Evolutionary conservation across 2,329 filamentous ascomycete species (phyloP).

Genomic region (Tolypocladium paradoxum): DNA sequence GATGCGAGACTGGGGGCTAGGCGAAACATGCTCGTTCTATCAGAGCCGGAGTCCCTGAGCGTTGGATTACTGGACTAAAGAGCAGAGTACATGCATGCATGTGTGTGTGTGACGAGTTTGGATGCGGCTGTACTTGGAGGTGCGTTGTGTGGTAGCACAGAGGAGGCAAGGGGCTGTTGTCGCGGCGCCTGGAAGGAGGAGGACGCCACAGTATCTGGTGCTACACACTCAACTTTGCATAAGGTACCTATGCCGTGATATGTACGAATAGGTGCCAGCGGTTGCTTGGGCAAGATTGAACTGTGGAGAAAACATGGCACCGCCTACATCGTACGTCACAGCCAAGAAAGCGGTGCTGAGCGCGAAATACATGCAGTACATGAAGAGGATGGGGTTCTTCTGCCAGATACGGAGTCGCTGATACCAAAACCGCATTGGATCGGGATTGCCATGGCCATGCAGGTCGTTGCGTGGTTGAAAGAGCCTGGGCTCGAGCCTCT

Average conservation of each 20-base stretch:
- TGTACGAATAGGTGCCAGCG: not conserved
- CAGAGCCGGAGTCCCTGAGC: constrained; percentile 49
- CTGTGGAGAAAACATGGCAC: not conserved
- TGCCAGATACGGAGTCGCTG: not conserved
- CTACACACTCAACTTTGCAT: not conserved
- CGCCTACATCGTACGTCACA: not conserved
- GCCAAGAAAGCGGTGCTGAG: not conserved
- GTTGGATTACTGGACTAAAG: constrained; percentile 53
- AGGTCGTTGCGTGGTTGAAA: not conserved
- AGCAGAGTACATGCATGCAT: constrained; percentile 43
- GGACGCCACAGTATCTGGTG: not conserved
- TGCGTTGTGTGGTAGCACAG: not conserved
- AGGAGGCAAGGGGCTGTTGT: no score
- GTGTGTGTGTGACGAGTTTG: not conserved
- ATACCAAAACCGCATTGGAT: not conserved
- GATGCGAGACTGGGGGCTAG: constrained; percentile 1
- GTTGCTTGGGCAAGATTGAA: not conserved
- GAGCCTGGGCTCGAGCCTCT: not conserved
- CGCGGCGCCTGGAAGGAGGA: not conserved
- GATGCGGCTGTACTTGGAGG: not conserved
- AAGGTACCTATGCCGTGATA: not conserved
- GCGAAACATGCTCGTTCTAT: constrained; percentile 40
- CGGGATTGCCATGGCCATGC: not conserved
- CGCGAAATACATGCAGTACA: no score
- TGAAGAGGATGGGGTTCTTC: no score